Evolutionary conservation across 352 stramenopile genomes (phyloP).

Genomic region (Thalassiosira hispida): DNA sequence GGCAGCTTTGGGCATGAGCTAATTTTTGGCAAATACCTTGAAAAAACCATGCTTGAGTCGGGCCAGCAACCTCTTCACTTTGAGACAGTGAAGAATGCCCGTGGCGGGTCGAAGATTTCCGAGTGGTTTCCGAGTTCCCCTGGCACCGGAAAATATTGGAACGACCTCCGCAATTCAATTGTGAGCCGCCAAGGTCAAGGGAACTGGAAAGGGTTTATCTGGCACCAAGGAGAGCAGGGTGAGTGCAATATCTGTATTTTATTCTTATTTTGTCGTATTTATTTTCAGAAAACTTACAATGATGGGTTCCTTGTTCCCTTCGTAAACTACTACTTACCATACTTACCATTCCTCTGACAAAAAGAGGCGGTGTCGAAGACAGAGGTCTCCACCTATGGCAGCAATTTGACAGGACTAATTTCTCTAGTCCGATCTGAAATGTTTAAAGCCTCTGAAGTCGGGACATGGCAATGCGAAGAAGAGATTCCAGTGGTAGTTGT

Average conservation of each 20-base stretch:
- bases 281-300: too few relatives aligned
- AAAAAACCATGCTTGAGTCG: conserved; percentile 12
- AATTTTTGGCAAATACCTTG: conserved; percentile 19
- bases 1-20: conserved; percentile 38
- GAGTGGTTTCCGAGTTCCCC: conserved; percentile 18
- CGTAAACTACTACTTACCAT: too few relatives aligned
- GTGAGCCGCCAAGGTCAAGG: neutral
- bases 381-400: conserved; percentile 15
- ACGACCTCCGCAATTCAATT: conserved; percentile 16
- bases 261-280: too few relatives aligned
- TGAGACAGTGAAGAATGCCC: conserved; percentile 28
- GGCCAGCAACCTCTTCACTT: neutral
- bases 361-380: neutral
- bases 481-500: conserved; percentile 38
- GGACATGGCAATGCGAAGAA: conserved; percentile 26
- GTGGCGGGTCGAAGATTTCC: conserved; percentile 14
- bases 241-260: neutral
- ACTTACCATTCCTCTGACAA: too few relatives aligned
- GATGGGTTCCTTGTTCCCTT: too few relatives aligned
- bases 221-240: conserved; percentile 33
- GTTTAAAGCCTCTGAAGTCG: conserved; percentile 26
- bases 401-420: conserved; percentile 37
- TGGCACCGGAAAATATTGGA: conserved; percentile 27
- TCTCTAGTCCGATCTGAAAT: conserved; percentile 25
- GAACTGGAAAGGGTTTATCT: conserved; percentile 41